These are phyloP conservation scores for Chloris gayana DNA, from an alignment of 176 grass and related monocot genomes.

Conservation along the genomic window DNA sequence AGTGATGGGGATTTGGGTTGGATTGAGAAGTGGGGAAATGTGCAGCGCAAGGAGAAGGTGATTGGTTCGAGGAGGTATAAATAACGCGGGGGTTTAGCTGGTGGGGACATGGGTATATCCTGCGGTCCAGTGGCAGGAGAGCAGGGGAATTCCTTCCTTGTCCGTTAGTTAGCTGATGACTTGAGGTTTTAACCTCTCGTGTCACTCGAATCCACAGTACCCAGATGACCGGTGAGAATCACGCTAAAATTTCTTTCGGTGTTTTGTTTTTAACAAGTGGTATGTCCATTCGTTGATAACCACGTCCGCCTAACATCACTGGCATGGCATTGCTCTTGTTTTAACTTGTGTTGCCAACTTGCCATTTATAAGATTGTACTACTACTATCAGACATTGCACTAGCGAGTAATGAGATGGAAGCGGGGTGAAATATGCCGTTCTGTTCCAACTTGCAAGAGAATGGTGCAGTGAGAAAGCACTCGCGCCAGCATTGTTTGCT, in stretches of 20 bases:
- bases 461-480: neutral
- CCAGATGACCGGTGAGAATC: too few relatives aligned
- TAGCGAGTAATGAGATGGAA: too few relatives aligned
- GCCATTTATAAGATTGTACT: neutral
- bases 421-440: too few relatives aligned
- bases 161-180: neutral
- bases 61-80: constrained; percentile 20
- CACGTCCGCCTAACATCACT: neutral
- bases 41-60: neutral
- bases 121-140: neutral
- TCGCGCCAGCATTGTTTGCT: neutral
- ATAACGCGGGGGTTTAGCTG: neutral
- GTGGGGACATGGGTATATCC: neutral
- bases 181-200: too few relatives aligned
- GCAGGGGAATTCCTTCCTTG: neutral
- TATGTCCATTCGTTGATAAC: neutral
- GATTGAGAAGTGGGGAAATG: neutral
- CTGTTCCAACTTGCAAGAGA: too few relatives aligned
- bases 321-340: neutral
- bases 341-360: neutral
- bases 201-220: too few relatives aligned
- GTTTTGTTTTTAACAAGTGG: too few relatives aligned
- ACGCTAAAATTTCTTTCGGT: too few relatives aligned
- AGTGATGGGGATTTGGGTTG: neutral
- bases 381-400: too few relatives aligned